Conservation (phyloP, 1,284 basidiomycete genomes). For the Neonothopanus nambi region DNA sequence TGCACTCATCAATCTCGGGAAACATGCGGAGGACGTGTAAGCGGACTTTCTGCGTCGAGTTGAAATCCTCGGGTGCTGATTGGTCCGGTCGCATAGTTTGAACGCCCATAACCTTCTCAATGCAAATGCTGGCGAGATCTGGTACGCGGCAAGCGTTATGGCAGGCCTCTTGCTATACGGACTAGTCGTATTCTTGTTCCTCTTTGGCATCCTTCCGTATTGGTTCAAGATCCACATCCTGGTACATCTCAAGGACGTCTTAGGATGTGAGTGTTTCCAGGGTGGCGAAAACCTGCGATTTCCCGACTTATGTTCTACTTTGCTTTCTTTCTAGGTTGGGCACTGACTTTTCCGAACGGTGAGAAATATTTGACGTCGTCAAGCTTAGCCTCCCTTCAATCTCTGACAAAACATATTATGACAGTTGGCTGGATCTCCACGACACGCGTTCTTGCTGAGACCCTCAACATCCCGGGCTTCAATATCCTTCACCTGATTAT, state of each 20-base stretch:
- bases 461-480: conserved; percentile 41
- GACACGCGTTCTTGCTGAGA: conserved; percentile 39
- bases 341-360: conserved; percentile 47
- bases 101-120: conserved; percentile 38
- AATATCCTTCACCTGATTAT: conserved; percentile 40
- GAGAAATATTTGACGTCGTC: conserved; percentile 9
- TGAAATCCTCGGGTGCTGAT: conserved; percentile 1
- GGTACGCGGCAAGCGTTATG: conserved; percentile 44
- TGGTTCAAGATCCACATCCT: conserved; percentile 49
- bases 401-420: not conserved
- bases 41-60: conserved; percentile 17
- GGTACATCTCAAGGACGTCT: conserved; percentile 40
- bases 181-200: conserved; percentile 47
- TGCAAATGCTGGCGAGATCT: conserved; percentile 43
- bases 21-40: conserved; percentile 38
- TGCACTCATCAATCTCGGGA: conserved; percentile 46
- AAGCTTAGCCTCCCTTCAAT: not conserved
- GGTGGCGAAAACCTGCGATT: too few relatives aligned
- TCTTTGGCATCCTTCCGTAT: conserved; percentile 45
- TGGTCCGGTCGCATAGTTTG: conserved; percentile 29
- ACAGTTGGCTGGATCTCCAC: conserved; percentile 47
- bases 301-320: not conserved
- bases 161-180: conserved; percentile 43
- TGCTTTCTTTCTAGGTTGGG: conserved; percentile 34
- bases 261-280: conserved; percentile 38